These are phyloP conservation scores for Pestalotiopsis sp. DNA, from an alignment of 2,329 filamentous ascomycete species.

Conservation along the genomic window DNA sequence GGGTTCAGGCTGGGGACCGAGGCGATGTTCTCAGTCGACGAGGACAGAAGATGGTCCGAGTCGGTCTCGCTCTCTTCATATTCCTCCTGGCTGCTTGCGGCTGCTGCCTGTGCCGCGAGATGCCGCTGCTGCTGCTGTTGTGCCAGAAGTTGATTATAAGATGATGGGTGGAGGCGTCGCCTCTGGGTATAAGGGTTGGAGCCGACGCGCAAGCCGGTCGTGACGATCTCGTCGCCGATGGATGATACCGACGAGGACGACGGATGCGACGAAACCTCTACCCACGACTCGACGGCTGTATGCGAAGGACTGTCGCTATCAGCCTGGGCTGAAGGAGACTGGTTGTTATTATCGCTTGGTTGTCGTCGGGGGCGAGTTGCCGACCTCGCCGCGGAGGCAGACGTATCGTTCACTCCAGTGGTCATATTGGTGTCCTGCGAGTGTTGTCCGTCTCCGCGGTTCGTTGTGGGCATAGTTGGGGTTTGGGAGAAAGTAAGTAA, in stretches of 20 bases:
- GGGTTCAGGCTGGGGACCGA: constrained; percentile 29
- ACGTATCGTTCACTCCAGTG: constrained; percentile 18
- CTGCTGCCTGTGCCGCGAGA: constrained; percentile 34
- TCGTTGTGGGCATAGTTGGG: constrained; percentile 10
- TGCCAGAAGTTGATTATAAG: constrained; percentile 21
- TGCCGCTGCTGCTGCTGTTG: constrained; percentile 40
- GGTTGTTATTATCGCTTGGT: constrained; percentile 25
- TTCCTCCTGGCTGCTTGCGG: constrained; percentile 84
- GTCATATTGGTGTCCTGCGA: constrained; percentile 20
- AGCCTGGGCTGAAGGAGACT: constrained; percentile 16
- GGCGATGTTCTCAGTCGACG: constrained; percentile 57
- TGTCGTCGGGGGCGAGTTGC: constrained; percentile 21
- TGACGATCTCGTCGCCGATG: constrained; percentile 85
- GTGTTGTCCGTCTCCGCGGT: constrained; percentile 23
- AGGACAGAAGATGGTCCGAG: constrained; percentile 68
- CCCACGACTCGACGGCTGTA: constrained; percentile 79
- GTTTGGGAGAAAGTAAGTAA: neutral
- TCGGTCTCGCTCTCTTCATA: constrained; percentile 94
- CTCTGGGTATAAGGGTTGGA: constrained; percentile 60
- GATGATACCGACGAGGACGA: constrained; percentile 92
- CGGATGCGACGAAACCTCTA: constrained; percentile 89
- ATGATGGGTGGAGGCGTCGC: constrained; percentile 42
- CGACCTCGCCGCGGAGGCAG: constrained; percentile 18
- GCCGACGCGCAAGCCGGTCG: constrained; percentile 80
- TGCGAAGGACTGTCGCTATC: constrained; percentile 17